Conservation (phyloP, 108 stramenopile species). For the Hondaea fermentalgiana region DNA sequence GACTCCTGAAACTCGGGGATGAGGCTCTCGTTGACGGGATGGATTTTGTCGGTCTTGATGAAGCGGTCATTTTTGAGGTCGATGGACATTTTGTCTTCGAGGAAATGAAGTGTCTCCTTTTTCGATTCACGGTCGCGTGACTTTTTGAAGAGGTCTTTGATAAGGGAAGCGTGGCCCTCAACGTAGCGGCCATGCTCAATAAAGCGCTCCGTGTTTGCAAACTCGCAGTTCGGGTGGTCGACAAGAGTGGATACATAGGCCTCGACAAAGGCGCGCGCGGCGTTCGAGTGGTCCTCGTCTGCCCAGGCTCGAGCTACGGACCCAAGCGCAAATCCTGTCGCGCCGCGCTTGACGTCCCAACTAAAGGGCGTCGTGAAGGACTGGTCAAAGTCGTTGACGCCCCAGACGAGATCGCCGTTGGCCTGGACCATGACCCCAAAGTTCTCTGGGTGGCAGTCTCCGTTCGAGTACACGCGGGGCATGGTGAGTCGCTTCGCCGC, state of each 20-base stretch:
- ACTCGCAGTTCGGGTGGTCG: constrained; percentile 7
- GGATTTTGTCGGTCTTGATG: not conserved
- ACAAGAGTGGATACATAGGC: not conserved
- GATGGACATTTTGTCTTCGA: not conserved
- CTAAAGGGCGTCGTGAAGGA: constrained; percentile 1
- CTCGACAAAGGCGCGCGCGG: not conserved
- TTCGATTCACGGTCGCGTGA: not conserved
- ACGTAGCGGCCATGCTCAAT: not conserved
- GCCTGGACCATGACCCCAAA: constrained; percentile 14
- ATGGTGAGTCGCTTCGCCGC: not conserved
- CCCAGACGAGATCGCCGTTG: constrained; percentile 6
- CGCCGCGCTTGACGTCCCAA: constrained; percentile 16
- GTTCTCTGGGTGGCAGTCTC: constrained; percentile 13
- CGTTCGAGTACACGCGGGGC: constrained; percentile 10
- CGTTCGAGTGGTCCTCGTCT: not conserved
- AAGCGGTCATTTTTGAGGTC: not conserved
- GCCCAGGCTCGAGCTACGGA: not conserved
- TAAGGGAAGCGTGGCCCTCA: not conserved
- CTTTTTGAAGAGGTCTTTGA: not conserved
- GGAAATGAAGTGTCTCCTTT: not conserved
- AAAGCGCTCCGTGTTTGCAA: not conserved
- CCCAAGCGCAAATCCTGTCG: not conserved
- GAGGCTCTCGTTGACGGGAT: not conserved
- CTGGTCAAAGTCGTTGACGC: constrained; percentile 20
- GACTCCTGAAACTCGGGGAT: constrained; percentile 10